phyloP scores from a whole-genome alignment of 345 rosid genomes.

The Anastatica hierochuntica region DNA sequence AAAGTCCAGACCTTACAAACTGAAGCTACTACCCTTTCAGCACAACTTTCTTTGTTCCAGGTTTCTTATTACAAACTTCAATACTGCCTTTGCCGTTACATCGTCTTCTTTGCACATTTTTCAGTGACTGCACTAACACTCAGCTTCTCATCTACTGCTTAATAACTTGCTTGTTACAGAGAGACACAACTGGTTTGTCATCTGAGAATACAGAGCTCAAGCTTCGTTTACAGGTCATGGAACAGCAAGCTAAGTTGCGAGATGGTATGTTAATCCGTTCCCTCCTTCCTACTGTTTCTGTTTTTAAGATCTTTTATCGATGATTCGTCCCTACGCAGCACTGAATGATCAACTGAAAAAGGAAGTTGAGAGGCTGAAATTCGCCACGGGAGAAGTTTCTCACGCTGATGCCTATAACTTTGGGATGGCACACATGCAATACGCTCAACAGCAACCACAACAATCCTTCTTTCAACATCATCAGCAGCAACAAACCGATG shows the following conservation, averaged over 20 bases:
- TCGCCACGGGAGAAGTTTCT: slow-evolving; percentile 67
- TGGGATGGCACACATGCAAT: slow-evolving; percentile 54
- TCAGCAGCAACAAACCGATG: slow-evolving; percentile 35
- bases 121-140: neutral
- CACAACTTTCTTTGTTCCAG: slow-evolving; percentile 79
- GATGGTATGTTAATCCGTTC: slow-evolving; percentile 43
- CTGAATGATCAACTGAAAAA: slow-evolving; percentile 75
- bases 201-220: slow-evolving; percentile 88
- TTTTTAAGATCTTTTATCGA: neutral
- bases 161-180: slow-evolving; percentile 33
- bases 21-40: slow-evolving; percentile 87
- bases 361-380: slow-evolving; percentile 80
- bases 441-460: slow-evolving; percentile 36
- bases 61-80: slow-evolving; percentile 24
- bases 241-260: slow-evolving; percentile 76
- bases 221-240: slow-evolving; percentile 87
- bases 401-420: slow-evolving; percentile 51
- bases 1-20: slow-evolving; percentile 85
- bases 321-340: slow-evolving; percentile 33
- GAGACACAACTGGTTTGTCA: slow-evolving; percentile 70
- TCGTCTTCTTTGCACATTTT: neutral
- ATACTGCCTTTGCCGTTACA: neutral
- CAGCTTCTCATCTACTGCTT: slow-evolving; percentile 12
- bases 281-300: neutral
- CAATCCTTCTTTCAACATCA: slow-evolving; percentile 42